Evolutionary conservation across 331 rosid genomes (phyloP), one percentile per base, ranked within the genome.

Genomic region (Rosa hybrid): DNA sequence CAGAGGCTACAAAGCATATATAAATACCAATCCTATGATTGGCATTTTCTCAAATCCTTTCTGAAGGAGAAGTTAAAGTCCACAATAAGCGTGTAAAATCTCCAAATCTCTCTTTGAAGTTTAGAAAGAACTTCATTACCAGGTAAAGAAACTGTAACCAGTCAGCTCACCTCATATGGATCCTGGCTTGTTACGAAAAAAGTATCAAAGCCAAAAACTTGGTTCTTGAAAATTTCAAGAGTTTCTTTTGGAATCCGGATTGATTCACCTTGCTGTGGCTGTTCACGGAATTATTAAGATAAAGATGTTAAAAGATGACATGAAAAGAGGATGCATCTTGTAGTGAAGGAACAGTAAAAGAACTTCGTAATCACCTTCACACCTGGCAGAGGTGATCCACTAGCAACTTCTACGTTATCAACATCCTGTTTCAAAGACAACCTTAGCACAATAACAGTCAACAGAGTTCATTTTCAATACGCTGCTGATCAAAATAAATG

Each of bases 341-440:
- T 60, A 23, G 34, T 60, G 76, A 34, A 83, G 21, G 69, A 87
- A 85, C 81, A 25, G 70, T 16, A 74, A 74, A 71, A 75, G 79
- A 80, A 68, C 73, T 77, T 63, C 72, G 68, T 72, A 90, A 85
- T 90, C 94, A 96, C 99, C 99, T 96, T 93, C 88, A 93, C 93
- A 84, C 98, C 99, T 85, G 99, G 99, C 81, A 96, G 98, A 67
- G 99, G 99, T 23, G 99, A 96, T 80, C 99, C 99, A 76, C 93
- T 91, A 48, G 97, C 84, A 83, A 96, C 94, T 87, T 93, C 94
- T 63, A 81, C 72, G 64, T 70, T 88, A 78, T 90, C 93, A 80
- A 70, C 75, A 54, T 86, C 87, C 99, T 91, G 91, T 85, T 84
- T 76, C 57, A 83, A 82, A 76, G 63, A 88, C 77, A 88, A 84